A percentile compares a stretch with the other conserved stretches of the same genome.
These are phyloP conservation scores for Tilletia walkeri DNA, from an alignment of 1,284 basidiomycete species.

Conservation along the genomic window DNA sequence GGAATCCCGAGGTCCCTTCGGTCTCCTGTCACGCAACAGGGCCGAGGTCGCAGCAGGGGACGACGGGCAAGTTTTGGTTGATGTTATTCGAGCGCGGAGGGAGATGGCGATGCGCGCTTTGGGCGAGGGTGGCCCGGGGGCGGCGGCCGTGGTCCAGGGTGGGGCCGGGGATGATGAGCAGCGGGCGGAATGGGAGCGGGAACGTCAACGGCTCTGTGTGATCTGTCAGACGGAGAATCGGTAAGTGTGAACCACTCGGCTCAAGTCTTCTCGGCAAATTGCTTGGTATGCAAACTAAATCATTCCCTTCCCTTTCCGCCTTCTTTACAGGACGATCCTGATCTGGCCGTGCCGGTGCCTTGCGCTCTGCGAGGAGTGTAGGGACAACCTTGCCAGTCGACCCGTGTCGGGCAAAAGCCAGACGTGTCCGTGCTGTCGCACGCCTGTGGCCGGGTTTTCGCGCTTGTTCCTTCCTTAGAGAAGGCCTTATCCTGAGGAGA, in stretches of 20 bases:
- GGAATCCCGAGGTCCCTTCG: no score
- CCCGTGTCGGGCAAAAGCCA: constrained; percentile 29
- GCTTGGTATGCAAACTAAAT: no score
- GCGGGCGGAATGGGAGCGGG: constrained; percentile 21
- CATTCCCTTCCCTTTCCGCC: neutral
- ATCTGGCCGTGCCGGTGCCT: constrained; percentile 53
- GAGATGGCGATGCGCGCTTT: neutral
- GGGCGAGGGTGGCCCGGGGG: neutral
- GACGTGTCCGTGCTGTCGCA: constrained; percentile 45
- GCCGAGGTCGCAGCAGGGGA: neutral
- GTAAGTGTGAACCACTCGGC: neutral
- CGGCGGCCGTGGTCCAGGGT: neutral
- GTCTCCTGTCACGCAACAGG: no score
- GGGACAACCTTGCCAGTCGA: constrained; percentile 40
- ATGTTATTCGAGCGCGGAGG: constrained; percentile 26
- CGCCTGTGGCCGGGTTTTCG: constrained; percentile 42
- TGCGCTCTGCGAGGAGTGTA: constrained; percentile 48
- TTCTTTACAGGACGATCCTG: constrained; percentile 12
- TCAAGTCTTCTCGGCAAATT: neutral
- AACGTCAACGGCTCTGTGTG: constrained; percentile 32
- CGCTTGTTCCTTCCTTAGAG: constrained; percentile 40
- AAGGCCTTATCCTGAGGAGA: no score
- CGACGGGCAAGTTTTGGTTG: constrained; percentile 9
- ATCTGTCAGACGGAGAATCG: constrained; percentile 36
- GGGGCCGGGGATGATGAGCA: neutral